Percentiles rank a stretch among this genome's conserved stretches.
Evolutionary conservation across 2,329 filamentous ascomycete species (phyloP).

Genomic region (Septoria petroselini): DNA sequence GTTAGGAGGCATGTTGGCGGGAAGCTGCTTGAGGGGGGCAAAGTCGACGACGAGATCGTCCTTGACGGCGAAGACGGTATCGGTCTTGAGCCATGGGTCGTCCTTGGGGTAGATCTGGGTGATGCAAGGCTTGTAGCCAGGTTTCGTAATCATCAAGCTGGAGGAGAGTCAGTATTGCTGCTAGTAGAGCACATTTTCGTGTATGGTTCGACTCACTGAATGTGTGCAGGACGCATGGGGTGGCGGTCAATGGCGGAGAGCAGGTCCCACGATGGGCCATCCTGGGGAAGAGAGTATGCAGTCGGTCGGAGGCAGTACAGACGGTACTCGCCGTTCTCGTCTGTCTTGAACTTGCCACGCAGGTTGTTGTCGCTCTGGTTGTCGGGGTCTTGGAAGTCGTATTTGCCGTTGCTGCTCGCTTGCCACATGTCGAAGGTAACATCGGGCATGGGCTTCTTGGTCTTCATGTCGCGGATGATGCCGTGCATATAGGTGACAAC

Average conservation of each 20-base stretch:
- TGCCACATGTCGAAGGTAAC: conserved; percentile 79
- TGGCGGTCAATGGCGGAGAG: conserved; percentile 56
- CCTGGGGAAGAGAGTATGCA: conserved; percentile 66
- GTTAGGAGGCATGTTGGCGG: conserved; percentile 49
- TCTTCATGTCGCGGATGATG: conserved; percentile 61
- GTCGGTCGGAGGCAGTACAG: conserved; percentile 75
- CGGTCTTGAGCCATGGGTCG: conserved; percentile 56
- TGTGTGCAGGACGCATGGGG: conserved; percentile 61
- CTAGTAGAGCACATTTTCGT: too few relatives aligned
- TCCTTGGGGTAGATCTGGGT: conserved; percentile 54
- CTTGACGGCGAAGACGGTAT: conserved; percentile 62
- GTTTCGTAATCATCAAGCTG: conserved; percentile 22
- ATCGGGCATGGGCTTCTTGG: conserved; percentile 61
- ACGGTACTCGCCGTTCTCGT: conserved; percentile 66
- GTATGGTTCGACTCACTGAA: conserved; percentile 41
- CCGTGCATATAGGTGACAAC: conserved; percentile 67
- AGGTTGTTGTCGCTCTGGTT: conserved; percentile 71
- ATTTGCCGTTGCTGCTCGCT: conserved; percentile 70
- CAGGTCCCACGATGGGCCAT: conserved; percentile 56
- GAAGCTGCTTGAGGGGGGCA: conserved; percentile 51
- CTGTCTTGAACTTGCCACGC: conserved; percentile 69
- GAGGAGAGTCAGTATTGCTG: not conserved
- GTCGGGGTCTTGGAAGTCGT: conserved; percentile 66
- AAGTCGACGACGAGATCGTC: conserved; percentile 59
- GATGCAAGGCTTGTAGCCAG: conserved; percentile 27